Evolutionary conservation across 192 early-diverging fungal species (phyloP), one percentile per base, ranked within the genome.

Genomic region (Rhizophagus clarus): DNA sequence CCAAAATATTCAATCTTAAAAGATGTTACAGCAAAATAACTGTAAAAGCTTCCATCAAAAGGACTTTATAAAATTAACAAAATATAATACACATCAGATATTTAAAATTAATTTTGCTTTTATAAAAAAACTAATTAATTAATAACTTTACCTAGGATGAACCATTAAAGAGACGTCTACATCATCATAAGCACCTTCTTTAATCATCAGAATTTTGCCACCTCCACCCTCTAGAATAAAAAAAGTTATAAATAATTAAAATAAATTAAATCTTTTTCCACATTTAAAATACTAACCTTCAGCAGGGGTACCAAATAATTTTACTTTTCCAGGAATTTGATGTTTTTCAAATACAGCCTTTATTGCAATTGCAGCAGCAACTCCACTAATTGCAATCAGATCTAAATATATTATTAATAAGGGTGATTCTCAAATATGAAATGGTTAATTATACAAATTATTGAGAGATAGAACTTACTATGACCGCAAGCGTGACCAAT

Each of bases 121-220:
- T 72, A 26, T 3, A 29, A 37, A 20, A 20, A 40, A 20, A 69
- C n/a, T 32, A 42, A 37, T 69, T 28, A 49, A 8, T 42, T 12
- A 24, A 8, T 26, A 26, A 45, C 22, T 11, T 77, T 82, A 87
- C 80, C 89, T 81, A 24, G 95, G 95, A 85, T 97, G 95, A 60
- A 92, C 81, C 94, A 97, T 97, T 85, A 97, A 81, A 76, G 93
- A 89, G 10, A 92, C 82, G 73, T 94, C 93, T 42, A 90, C 80
- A 78, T 88, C 88, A 32, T 93, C 86, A 84, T 95, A 95, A 6
- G 91, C 91, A 2, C 93, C 91, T 14, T 84, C 81, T 40, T 94
- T 76, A 29, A 93, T 86, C 79, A 97, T 83, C 2, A 82, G 79
- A 72, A 94, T 91, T 81, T 97, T 97, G 61, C 95, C 95, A 61